These are phyloP conservation scores for Ophiostoma quercus DNA, from an alignment of 2,329 filamentous ascomycete genomes.

Conservation along the genomic window DNA sequence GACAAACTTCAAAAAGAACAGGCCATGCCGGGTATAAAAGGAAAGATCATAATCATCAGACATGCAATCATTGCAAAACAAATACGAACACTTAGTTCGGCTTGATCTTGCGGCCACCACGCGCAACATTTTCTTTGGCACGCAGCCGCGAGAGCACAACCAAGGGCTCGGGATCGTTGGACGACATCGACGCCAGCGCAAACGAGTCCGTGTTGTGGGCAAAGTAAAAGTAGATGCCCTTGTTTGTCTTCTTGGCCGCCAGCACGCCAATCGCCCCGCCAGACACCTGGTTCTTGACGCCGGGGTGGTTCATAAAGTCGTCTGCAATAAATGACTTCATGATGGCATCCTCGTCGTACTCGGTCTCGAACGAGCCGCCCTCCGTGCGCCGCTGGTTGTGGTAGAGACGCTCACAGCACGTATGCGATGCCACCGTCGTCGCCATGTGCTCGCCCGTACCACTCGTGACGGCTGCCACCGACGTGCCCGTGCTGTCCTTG, in stretches of 20 bases:
- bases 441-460: slow-evolving; percentile 98
- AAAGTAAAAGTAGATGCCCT: slow-evolving; percentile 81
- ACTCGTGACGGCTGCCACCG: slow-evolving; percentile 81
- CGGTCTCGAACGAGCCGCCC: slow-evolving; percentile 58
- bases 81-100: slow-evolving; percentile 26
- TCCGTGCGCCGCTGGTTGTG: slow-evolving; percentile 57
- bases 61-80: not conserved
- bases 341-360: slow-evolving; percentile 70
- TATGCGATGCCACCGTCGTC: slow-evolving; percentile 83
- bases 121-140: slow-evolving; percentile 21
- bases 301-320: slow-evolving; percentile 93
- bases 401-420: slow-evolving; percentile 81
- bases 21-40: not conserved
- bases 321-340: slow-evolving; percentile 71
- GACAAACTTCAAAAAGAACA: not conserved
- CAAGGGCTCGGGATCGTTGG: slow-evolving; percentile 64
- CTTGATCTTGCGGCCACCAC: slow-evolving; percentile 47
- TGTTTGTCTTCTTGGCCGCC: slow-evolving; percentile 74
- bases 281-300: slow-evolving; percentile 72
- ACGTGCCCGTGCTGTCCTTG: slow-evolving; percentile 61
- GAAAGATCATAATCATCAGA: not conserved
- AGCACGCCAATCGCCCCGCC: slow-evolving; percentile 87
- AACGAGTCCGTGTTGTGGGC: slow-evolving; percentile 91
- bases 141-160: slow-evolving; percentile 81
- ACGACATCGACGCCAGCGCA: slow-evolving; percentile 84